Percentiles rank a stretch among this genome's conserved stretches.
Evolutionary conservation across 1,139 yeast genomes (phyloP).

Genomic region (Hemisphaericaspora xylofermentans): DNA sequence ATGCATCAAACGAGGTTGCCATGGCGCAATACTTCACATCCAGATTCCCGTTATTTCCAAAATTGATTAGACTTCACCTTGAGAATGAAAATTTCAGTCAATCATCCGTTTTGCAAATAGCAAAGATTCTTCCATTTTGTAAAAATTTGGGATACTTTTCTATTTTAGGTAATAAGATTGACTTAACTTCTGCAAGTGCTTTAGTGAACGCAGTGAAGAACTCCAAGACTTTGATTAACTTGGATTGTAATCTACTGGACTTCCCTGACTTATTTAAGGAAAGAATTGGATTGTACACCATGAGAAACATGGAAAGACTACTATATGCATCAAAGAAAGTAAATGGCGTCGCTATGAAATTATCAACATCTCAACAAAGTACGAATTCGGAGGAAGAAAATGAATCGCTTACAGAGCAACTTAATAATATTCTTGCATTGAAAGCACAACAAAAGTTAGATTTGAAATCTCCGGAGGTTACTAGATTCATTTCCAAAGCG

Average conservation of each 20-base stretch:
- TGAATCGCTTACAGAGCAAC: slow-evolving; percentile 36
- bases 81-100: slow-evolving; percentile 57
- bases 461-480: slow-evolving; percentile 29
- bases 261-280: slow-evolving; percentile 51
- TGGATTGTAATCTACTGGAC: slow-evolving; percentile 39
- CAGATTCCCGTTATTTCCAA: slow-evolving; percentile 58
- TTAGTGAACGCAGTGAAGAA: slow-evolving; percentile 43
- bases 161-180: slow-evolving; percentile 56
- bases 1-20: slow-evolving; percentile 15
- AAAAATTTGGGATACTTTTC: slow-evolving; percentile 58
- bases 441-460: slow-evolving; percentile 31
- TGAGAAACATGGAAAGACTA: slow-evolving; percentile 65
- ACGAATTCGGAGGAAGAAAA: slow-evolving; percentile 11
- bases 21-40: slow-evolving; percentile 44
- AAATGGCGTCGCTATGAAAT: slow-evolving; percentile 4
- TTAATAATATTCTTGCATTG: slow-evolving; percentile 31
- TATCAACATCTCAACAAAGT: slow-evolving; percentile 7
- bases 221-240: slow-evolving; percentile 37
- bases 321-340: slow-evolving; percentile 21
- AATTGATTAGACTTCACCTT: slow-evolving; percentile 56
- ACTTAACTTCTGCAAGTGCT: slow-evolving; percentile 40
- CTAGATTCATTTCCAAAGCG: slow-evolving; percentile 45
- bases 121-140: slow-evolving; percentile 64
- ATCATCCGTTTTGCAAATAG: slow-evolving; percentile 50
- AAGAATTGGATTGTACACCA: slow-evolving; percentile 61